These are phyloP conservation scores for Zarea fungicola DNA, from an alignment of 2,329 filamentous ascomycete species.

Conservation along the genomic window DNA sequence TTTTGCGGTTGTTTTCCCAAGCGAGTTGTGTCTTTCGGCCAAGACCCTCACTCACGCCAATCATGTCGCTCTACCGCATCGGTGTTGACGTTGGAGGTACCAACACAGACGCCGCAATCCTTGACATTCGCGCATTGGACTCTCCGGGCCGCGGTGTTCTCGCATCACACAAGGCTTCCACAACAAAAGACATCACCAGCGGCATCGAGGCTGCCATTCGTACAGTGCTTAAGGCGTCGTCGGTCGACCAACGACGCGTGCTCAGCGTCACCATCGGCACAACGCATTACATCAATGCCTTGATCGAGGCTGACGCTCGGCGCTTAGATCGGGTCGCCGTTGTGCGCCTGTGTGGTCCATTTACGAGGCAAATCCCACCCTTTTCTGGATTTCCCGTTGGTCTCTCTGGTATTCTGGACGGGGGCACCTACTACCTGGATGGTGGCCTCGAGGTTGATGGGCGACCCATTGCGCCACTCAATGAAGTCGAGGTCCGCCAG, in stretches of 20 bases:
- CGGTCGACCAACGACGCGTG: constrained; percentile 33
- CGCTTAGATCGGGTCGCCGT: constrained; percentile 41
- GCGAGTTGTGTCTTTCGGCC: no score
- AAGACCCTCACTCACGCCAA: no score
- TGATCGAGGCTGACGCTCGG: constrained; percentile 40
- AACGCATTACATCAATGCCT: constrained; percentile 45
- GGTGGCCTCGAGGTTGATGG: constrained; percentile 46
- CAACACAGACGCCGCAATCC: no score
- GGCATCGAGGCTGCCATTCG: constrained; percentile 43
- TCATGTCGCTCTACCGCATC: constrained; percentile 38
- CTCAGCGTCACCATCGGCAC: constrained; percentile 46
- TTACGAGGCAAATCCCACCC: constrained; percentile 38
- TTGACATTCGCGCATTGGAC: constrained; percentile 29
- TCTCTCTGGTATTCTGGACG: constrained; percentile 35
- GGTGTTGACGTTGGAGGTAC: constrained; percentile 38
- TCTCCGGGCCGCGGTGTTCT: constrained; percentile 35
- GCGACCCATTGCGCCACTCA: constrained; percentile 34
- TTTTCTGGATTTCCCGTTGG: constrained; percentile 41
- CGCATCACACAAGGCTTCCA: constrained; percentile 44
- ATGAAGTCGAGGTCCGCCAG: constrained; percentile 32
- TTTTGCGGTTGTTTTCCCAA: no score
- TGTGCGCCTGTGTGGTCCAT: constrained; percentile 40
- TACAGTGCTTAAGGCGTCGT: constrained; percentile 34
- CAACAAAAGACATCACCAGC: constrained; percentile 44
- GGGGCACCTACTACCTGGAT: constrained; percentile 36